Percentiles rank a stretch among this genome's conserved stretches.
These are phyloP conservation scores for Trichoderma reesei DNA, from an alignment of 495 filamentous ascomycete species.

Conservation along the genomic window DNA sequence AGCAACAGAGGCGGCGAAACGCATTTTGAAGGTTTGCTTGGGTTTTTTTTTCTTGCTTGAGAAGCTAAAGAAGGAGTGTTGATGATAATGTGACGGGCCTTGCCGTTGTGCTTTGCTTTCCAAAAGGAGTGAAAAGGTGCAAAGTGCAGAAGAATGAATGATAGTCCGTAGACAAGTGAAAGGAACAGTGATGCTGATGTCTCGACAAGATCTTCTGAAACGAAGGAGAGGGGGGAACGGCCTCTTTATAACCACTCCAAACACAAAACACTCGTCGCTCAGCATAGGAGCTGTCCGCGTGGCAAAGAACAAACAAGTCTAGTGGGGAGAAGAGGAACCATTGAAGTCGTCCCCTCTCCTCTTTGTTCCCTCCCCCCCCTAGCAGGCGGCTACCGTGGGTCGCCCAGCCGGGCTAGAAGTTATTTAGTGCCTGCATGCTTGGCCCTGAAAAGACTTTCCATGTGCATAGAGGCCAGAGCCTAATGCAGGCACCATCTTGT, in stretches of 20 bases:
- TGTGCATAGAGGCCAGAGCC: neutral
- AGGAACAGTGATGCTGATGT: neutral
- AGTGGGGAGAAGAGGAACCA: neutral
- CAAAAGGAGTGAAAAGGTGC: conserved; percentile 4
- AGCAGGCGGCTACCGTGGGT: neutral
- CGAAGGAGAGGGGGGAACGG: neutral
- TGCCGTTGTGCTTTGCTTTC: conserved; percentile 5
- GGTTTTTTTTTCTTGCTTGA: conserved; percentile 11
- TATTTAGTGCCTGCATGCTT: neutral
- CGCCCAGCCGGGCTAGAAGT: neutral
- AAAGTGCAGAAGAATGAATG: conserved; percentile 3
- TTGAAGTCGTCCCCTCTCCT: neutral
- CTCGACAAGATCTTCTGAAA: neutral
- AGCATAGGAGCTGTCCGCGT: neutral
- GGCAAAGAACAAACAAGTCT: neutral
- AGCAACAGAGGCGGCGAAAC: conserved; percentile 17
- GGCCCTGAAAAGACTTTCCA: neutral
- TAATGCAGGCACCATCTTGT: conserved; percentile 5
- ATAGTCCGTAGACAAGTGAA: neutral
- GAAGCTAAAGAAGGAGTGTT: neutral
- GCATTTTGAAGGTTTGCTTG: conserved; percentile 25
- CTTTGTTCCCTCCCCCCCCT: neutral
- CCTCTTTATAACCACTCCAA: neutral
- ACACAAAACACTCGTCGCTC: neutral
- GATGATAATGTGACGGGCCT: neutral